phyloP scores from a whole-genome alignment of 2,329 filamentous ascomycete genomes.

The Calonectria crousiana region DNA sequence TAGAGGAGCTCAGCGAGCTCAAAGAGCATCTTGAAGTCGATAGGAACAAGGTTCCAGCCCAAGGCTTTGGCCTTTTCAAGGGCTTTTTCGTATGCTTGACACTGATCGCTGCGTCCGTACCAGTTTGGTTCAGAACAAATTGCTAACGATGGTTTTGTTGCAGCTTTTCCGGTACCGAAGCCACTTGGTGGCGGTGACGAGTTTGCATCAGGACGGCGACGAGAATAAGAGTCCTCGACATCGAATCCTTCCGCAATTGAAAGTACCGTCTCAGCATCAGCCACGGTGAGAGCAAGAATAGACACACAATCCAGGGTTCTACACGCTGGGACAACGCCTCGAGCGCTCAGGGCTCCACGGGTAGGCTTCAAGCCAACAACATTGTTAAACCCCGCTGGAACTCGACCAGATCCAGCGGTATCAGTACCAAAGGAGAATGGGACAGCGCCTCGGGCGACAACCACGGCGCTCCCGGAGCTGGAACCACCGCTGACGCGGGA shows the following conservation, averaged over 20 bases:
- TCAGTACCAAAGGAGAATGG: slow-evolving; percentile 70
- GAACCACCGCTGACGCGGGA: slow-evolving; percentile 61
- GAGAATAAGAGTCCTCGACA: slow-evolving; percentile 63
- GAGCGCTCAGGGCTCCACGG: slow-evolving; percentile 62
- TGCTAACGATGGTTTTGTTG: slow-evolving; percentile 47
- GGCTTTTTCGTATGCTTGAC: slow-evolving; percentile 57
- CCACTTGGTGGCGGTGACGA: not conserved
- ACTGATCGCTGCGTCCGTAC: slow-evolving; percentile 50
- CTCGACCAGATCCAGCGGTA: slow-evolving; percentile 66
- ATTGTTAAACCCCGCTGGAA: slow-evolving; percentile 67
- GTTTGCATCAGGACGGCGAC: slow-evolving; percentile 45
- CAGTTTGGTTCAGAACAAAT: slow-evolving; percentile 57
- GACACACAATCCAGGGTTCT: slow-evolving; percentile 69
- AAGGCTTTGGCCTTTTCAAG: slow-evolving; percentile 52
- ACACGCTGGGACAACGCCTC: slow-evolving; percentile 67
- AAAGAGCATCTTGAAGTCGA: slow-evolving; percentile 64
- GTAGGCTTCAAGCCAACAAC: slow-evolving; percentile 66
- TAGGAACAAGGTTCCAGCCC: slow-evolving; percentile 56
- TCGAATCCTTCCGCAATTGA: slow-evolving; percentile 62
- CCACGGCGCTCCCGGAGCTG: slow-evolving; percentile 68
- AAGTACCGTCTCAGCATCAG: slow-evolving; percentile 64
- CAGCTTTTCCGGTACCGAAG: slow-evolving; percentile 47
- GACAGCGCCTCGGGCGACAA: slow-evolving; percentile 64
- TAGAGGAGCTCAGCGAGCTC: slow-evolving; percentile 67
- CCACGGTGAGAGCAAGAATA: slow-evolving; percentile 61